phyloP scores from a whole-genome alignment of 2,329 filamentous ascomycete genomes.

The Trichoderma breve region DNA sequence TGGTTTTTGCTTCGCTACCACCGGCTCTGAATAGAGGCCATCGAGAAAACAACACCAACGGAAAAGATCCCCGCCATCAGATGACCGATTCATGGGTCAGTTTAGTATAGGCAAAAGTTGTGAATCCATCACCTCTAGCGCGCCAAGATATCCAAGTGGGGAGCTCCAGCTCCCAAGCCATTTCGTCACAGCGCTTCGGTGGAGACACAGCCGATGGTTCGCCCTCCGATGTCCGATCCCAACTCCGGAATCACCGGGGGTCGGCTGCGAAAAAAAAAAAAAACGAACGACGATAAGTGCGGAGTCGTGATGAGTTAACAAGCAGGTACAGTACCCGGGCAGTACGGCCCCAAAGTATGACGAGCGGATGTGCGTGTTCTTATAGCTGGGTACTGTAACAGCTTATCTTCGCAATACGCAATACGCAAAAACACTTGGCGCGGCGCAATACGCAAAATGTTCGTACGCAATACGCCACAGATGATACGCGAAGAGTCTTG shows the following conservation, averaged over 20 bases:
- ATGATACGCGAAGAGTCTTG: neutral
- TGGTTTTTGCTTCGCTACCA: neutral
- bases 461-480: neutral
- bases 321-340: neutral
- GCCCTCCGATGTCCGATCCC: slow-evolving; percentile 12
- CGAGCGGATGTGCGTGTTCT: neutral
- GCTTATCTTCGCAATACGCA: neutral
- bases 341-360: neutral
- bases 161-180: slow-evolving; percentile 7
- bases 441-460: neutral
- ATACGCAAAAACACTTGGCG: neutral
- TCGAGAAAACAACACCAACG: neutral
- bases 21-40: neutral
- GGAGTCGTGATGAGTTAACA: neutral
- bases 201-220: slow-evolving; percentile 5
- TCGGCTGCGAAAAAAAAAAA: neutral
- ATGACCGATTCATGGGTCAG: neutral
- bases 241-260: slow-evolving; percentile 13
- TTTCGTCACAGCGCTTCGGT: slow-evolving; percentile 6
- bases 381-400: neutral
- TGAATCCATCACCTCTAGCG: neutral
- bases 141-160: neutral
- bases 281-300: neutral
- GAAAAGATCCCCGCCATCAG: neutral
- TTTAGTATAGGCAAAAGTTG: neutral